Evolutionary conservation across 345 rosid species (phyloP), one percentile per base, ranked within the genome.

Genomic region (Pistacia integerrima): DNA sequence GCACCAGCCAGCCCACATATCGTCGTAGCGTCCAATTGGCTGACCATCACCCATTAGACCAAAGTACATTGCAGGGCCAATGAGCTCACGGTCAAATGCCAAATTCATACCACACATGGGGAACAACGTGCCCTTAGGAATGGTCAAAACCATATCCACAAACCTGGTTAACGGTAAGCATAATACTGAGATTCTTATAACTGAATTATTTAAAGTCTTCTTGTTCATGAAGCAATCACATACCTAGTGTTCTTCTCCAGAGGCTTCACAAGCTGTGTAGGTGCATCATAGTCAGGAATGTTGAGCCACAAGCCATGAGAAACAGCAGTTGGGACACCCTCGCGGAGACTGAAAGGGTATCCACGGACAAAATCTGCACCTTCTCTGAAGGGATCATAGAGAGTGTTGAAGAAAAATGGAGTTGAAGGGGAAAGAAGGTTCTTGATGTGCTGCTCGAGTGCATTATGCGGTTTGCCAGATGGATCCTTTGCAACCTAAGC

Each of bases 1-100:
- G n/a, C 99, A 95, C 98, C 99, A 95, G 74, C 99, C 98, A 64
- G 98, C 98, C 99, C 99, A 95, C 99, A 95, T 95, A 74, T 93
- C 97, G 8, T 93, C 98, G 17, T 93, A 93, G 10, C 99, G 96
- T 61, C 94, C 96, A 41, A 95, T 93, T 59, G 98, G 98, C 82
- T 95, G 98, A 70, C 98, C 99, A 58, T 95, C 98, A 16, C 99
- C 98, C 99, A 92, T 93, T 69, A 95, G 97, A 70, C 98, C 98
- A 18, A 95, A 93, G 90, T 95, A 95, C 98, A 95, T 93, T 58
- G 99, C 97, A 48, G 98, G 94, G n/a, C 98, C 98, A n/a, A 95
- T 95, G 82, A 95, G 73, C 36, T 90, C 90, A 63, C 99, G 96
- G 84, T 93, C 87, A 38, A 95, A 95, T 16, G 89, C 90, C 89